These are phyloP conservation scores for Pulveroboletus ravenelii DNA, from an alignment of 768 basidiomycete genomes.

Conservation along the genomic window DNA sequence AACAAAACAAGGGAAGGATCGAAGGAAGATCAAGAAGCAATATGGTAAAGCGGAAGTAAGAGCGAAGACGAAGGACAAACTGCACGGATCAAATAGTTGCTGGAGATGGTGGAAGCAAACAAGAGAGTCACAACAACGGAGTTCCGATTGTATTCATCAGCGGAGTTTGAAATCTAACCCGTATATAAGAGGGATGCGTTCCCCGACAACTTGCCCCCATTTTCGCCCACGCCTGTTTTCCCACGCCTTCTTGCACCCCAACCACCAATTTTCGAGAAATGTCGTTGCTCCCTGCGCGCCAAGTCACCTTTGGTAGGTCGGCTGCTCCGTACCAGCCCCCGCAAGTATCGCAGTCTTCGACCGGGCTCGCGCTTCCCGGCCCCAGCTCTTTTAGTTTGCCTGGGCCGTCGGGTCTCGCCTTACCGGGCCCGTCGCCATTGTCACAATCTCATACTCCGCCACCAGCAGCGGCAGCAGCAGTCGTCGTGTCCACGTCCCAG, in stretches of 20 bases:
- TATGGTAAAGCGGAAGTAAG: neutral
- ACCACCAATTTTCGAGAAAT: constrained; percentile 28
- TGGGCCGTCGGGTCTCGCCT: constrained; percentile 40
- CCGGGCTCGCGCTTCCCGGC: constrained; percentile 56
- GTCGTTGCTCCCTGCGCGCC: constrained; percentile 72
- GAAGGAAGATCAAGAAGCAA: neutral
- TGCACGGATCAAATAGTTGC: constrained; percentile 10
- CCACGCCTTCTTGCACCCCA: constrained; percentile 22
- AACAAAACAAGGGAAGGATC: neutral
- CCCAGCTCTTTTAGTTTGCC: constrained; percentile 43
- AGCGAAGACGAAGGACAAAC: neutral
- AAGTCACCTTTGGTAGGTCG: constrained; percentile 70
- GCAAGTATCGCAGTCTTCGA: constrained; percentile 36
- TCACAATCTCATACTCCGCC: constrained; percentile 38
- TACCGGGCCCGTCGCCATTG: constrained; percentile 56
- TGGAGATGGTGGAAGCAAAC: constrained; percentile 24
- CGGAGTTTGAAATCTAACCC: constrained; percentile 26
- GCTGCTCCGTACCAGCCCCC: constrained; percentile 44
- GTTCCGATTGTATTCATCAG: constrained; percentile 19
- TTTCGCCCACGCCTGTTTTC: constrained; percentile 28
- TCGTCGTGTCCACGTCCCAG: constrained; percentile 12
- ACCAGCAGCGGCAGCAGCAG: constrained; percentile 14
- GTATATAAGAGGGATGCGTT: constrained; percentile 26
- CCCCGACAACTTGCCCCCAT: constrained; percentile 12
- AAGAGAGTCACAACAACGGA: constrained; percentile 10